A percentile compares a stretch with the other conserved stretches of the same genome.
Conservation (phyloP, 345 rosid genomes). For the Citrus trifoliata region DNA sequence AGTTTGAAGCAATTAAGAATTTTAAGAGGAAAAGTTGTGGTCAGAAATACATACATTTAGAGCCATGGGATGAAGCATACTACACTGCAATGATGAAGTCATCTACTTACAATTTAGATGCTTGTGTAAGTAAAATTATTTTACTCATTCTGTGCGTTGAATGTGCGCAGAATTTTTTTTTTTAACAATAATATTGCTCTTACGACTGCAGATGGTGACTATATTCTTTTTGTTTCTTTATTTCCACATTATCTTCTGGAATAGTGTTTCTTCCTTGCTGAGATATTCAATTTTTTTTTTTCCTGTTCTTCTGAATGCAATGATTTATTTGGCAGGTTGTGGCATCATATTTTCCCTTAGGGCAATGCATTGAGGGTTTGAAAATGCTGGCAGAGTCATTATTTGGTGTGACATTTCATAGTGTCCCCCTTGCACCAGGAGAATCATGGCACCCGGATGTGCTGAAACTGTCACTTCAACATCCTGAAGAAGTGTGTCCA, state of each 20-base stretch:
- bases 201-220: background rate
- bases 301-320: background rate
- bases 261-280: background rate
- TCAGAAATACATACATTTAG: slow-evolving; percentile 47
- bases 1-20: slow-evolving; percentile 54
- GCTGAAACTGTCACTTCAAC: slow-evolving; percentile 77
- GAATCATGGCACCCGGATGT: slow-evolving; percentile 98
- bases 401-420: slow-evolving; percentile 73
- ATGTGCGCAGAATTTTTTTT: background rate
- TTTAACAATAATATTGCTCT: background rate
- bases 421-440: slow-evolving; percentile 66
- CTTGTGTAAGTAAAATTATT: slow-evolving; percentile 55
- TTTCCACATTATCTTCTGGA: slow-evolving; percentile 1
- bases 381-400: slow-evolving; percentile 72
- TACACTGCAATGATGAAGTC: slow-evolving; percentile 83
- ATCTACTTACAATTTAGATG: slow-evolving; percentile 63
- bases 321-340: slow-evolving; percentile 50
- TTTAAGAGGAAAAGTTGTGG: slow-evolving; percentile 66
- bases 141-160: slow-evolving; percentile 6
- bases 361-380: slow-evolving; percentile 81
- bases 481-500: slow-evolving; percentile 78
- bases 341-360: slow-evolving; percentile 85
- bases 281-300: background rate
- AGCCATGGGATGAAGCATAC: slow-evolving; percentile 97
- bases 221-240: background rate